Conservation (phyloP, 2,329 filamentous ascomycete species). For the Cryphonectria carpinicola region DNA sequence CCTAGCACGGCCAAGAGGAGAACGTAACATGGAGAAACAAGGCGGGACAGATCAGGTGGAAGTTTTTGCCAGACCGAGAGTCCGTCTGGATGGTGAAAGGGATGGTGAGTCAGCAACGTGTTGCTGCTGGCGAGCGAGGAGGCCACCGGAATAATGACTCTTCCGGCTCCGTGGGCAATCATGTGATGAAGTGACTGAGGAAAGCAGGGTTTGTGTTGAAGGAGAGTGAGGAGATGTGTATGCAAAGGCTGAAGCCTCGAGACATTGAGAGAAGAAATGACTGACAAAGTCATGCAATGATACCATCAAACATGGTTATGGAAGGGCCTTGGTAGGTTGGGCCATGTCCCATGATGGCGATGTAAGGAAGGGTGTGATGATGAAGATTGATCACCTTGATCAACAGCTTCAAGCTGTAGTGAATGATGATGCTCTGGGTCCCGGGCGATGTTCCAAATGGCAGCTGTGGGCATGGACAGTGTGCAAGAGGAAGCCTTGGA, state of each 20-base stretch:
- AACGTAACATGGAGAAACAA: not conserved
- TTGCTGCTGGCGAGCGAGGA: not conserved
- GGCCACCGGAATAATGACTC: not conserved
- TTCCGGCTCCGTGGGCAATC: not conserved
- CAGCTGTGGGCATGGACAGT: not conserved
- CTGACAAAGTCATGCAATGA: not conserved
- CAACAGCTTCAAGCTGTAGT: not conserved
- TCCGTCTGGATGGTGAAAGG: not conserved
- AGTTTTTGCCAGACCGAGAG: not conserved
- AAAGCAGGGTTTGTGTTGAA: not conserved
- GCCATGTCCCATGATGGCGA: not conserved
- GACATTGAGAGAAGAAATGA: not conserved
- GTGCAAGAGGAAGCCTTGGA: not conserved
- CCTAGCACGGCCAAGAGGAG: not conserved
- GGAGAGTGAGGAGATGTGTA: not conserved
- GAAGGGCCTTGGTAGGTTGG: not conserved
- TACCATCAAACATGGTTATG: not conserved
- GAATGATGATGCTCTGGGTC: not conserved
- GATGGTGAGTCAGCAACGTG: not conserved
- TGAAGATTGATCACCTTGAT: not conserved
- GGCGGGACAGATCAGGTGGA: not conserved
- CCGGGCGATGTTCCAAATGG: not conserved
- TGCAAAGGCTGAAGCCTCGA: not conserved
- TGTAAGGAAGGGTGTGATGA: not conserved
- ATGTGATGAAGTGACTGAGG: not conserved